Evolutionary conservation across 2,329 filamentous ascomycete genomes (phyloP).

Genomic region (Cladosporium phlei): DNA sequence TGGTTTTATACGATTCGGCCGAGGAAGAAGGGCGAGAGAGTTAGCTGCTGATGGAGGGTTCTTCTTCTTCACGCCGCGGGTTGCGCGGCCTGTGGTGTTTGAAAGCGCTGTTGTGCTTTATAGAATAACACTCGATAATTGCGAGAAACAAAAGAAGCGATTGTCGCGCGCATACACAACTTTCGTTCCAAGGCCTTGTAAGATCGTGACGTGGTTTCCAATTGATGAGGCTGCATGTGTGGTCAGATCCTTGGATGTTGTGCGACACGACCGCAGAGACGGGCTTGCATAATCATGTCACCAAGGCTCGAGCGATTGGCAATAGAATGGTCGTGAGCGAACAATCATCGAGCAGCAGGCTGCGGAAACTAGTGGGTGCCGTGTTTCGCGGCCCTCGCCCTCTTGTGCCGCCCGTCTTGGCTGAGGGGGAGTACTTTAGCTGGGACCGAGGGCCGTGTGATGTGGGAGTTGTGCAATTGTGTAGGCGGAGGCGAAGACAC

Average conservation of each 20-base stretch:
- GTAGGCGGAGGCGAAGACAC: not conserved
- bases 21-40: not conserved
- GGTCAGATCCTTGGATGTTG: no score
- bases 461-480: conserved; percentile 1
- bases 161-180: no score
- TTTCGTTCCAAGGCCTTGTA: no score
- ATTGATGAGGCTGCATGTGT: no score
- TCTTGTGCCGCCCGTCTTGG: conserved; percentile 12
- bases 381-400: conserved; percentile 12
- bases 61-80: not conserved
- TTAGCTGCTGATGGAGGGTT: not conserved
- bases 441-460: not conserved
- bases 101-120: conserved; percentile 2
- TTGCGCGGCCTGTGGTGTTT: not conserved
- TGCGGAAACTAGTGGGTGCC: conserved; percentile 10
- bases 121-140: conserved; percentile 3
- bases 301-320: no score
- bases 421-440: not conserved
- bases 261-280: no score
- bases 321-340: not conserved
- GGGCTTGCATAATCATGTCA: no score
- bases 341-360: not conserved
- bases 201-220: no score
- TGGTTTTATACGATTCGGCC: conserved; percentile 3
- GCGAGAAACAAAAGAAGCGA: conserved; percentile 6